Base-by-base conservation (phyloP, 352 stramenopile species). In the Phytophthora macrochlamydospora region DNA sequence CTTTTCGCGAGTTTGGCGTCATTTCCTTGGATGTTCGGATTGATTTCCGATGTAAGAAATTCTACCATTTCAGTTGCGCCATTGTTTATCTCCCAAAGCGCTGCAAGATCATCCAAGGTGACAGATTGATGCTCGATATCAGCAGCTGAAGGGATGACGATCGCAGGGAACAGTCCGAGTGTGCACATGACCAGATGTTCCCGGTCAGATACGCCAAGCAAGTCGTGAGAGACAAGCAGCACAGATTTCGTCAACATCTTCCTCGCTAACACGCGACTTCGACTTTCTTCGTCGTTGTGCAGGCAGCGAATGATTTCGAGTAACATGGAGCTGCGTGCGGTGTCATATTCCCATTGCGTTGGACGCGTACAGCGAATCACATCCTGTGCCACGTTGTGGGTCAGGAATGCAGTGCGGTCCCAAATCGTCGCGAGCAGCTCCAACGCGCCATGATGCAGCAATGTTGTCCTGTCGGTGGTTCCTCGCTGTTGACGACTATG, bases 151-250 rank as follows among this genome's bases (percentile, higher is more conserved):
- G 64, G 54, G 18, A 57, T 29, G 6, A 31, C 35, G 28, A 91
- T 49, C 5, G 59, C 59, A 5, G 81, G 83, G 0, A 81, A 30
- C 32, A 89, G 51, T 18, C 57, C 54, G 7, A 83, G 63, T 1
- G 79, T 81, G 44, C 64, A 85, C 43, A 88, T 78, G 11, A 81
- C 42, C 2, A 81, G 31, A 31, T 89, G 78, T 53, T 90, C 79
- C 8, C 42, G 42, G 2, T 35, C 40, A 32, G 78, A 65, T 0
- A 69, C 61, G 1, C 76, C 66, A 45, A 89, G 74, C 18, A 88
- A 53, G 29, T 70, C 51, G 14, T 42, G 70, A 2, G 77, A 69
- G 0, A 87, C 35, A 7, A 78, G 38, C 5, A 86, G 30, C 7
- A 70, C 53, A 2, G 66, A 51, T 24, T 66, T 68, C 3, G 68